These are phyloP conservation scores for Neurospora africana DNA, from an alignment of 495 filamentous ascomycete genomes.

Conservation along the genomic window DNA sequence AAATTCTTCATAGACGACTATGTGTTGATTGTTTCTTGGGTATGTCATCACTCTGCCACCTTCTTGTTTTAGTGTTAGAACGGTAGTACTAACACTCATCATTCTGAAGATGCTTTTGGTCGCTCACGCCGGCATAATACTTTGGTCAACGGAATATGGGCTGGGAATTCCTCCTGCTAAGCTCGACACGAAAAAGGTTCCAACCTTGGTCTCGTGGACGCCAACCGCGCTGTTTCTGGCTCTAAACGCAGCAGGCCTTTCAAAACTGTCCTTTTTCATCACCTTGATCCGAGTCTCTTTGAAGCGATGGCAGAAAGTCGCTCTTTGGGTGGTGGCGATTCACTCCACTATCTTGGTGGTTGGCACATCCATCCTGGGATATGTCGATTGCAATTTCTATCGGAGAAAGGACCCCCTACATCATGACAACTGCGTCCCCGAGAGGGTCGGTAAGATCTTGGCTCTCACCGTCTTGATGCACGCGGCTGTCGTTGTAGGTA, in stretches of 20 bases:
- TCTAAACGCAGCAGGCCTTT: neutral
- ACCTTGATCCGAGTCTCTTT: neutral
- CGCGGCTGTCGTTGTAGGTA: neutral
- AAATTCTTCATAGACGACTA: neutral
- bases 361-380: neutral
- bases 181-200: neutral
- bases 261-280: neutral
- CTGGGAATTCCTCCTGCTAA: neutral
- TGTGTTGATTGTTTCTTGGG: neutral
- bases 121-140: neutral
- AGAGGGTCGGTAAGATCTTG: neutral
- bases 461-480: neutral
- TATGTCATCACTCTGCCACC: neutral
- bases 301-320: neutral
- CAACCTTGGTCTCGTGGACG: neutral
- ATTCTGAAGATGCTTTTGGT: neutral
- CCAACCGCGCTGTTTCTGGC: neutral
- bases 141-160: neutral
- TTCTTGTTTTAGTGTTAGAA: neutral
- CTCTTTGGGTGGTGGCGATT: neutral
- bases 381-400: neutral
- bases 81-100: neutral
- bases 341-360: neutral
- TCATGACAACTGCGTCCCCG: neutral
- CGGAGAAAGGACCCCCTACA: neutral